Base-by-base conservation (phyloP, 345 rosid species). In the Eucalyptus lansdowneana region DNA sequence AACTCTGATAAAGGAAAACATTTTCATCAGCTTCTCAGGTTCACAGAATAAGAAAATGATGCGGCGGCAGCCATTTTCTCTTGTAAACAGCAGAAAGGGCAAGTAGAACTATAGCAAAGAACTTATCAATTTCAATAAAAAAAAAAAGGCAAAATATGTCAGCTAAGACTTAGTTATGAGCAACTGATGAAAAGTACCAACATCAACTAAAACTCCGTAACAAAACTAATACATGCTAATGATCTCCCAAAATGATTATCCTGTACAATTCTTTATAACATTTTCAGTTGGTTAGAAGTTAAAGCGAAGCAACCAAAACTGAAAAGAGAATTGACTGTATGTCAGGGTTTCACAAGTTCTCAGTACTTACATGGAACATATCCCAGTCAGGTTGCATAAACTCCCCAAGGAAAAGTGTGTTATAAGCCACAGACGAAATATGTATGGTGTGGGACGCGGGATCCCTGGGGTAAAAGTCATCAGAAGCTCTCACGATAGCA, bases 361-460 rank as follows among this genome's bases (percentile, higher is more conserved):
- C 93, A 94, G 90, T n/a, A 94, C 99, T 94, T 93, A 97, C 99
- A 88, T 98, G 99, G 92, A 98, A 98, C 99, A 98, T 98, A 92
- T 98, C 99, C 99, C 99, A 98, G 88, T 98, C 99, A 91, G 99
- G 99, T 89, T 96, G 99, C 99, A 97, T 96, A 88, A 98, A 97
- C 91, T 98, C 99, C 65, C 99, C 99, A 15, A 98, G 98, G 94
- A 98, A 97, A 86, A 98, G 94, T 3, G 97, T 93, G 92, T 98
- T 98, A 88, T 96, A 98, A 11, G 99, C 99, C 50, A 98, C 99
- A 0, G 99, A 95, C 31, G 99, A 97, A 25, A 98, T 95, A 87
- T 97, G 99, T 85, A 96, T 96, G 47, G 99, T 98, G 93, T 98
- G 99, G 62, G 99, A 98, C 87, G 99, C 99, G 89, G 99, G 98